phyloP scores from a whole-genome alignment of 2,329 filamentous ascomycete genomes.

The Trematosphaeria pertusa region DNA sequence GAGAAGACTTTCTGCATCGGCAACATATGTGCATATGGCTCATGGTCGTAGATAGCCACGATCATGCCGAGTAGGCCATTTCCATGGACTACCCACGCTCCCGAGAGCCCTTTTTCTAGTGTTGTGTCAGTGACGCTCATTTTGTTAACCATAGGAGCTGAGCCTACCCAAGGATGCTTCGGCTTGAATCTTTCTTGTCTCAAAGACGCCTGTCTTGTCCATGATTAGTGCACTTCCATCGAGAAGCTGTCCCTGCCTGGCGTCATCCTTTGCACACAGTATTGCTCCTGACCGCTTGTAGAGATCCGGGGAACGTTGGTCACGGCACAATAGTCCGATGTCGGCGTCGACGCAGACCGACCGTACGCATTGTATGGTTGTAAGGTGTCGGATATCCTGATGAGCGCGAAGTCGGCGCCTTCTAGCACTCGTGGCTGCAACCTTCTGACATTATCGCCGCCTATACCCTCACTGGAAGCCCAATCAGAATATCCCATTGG shows the following conservation, averaged over 20 bases:
- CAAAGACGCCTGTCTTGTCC: constrained; percentile 6
- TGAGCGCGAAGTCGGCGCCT: constrained; percentile 2
- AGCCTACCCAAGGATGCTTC: constrained; percentile 9
- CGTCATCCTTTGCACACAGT: constrained; percentile 5
- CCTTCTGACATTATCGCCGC: background rate
- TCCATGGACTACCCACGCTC: constrained; percentile 16
- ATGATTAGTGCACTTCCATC: constrained; percentile 8
- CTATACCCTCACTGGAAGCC: background rate
- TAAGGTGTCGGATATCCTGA: background rate
- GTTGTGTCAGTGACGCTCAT: too few species aligned
- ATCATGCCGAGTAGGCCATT: constrained; percentile 12
- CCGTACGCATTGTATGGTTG: background rate
- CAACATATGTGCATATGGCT: constrained; percentile 17
- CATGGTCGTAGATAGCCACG: constrained; percentile 11
- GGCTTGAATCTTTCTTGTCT: constrained; percentile 14
- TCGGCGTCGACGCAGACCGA: background rate
- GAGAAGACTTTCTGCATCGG: constrained; percentile 11
- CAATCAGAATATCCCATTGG: too few species aligned
- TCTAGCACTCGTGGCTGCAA: background rate
- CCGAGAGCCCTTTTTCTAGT: constrained; percentile 10
- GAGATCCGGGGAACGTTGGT: too few species aligned
- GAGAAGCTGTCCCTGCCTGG: constrained; percentile 6
- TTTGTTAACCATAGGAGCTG: too few species aligned
- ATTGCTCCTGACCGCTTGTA: too few species aligned
- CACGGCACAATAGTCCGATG: background rate